phyloP scores from a whole-genome alignment of 75 land plant species.

The Pinus albicaulis region DNA sequence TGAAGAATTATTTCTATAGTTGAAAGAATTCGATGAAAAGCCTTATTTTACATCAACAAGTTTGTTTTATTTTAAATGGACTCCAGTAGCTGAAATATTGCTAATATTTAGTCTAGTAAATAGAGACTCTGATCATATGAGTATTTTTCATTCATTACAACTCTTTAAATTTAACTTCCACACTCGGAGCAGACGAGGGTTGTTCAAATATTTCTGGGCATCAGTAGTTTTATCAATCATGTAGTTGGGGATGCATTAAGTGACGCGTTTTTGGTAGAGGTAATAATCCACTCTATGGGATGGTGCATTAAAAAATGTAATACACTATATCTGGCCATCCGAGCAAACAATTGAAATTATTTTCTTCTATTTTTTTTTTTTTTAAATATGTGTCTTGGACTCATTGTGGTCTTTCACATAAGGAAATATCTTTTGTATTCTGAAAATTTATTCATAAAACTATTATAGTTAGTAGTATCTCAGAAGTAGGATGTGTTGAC shows the following conservation, averaged over 20 bases:
- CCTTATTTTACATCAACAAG: constrained; percentile 28
- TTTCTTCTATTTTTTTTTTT: constrained; percentile 6
- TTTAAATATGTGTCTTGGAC: not conserved
- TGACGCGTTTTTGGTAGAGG: constrained; percentile 87
- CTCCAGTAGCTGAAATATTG: too few species aligned
- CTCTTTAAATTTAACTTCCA: constrained; percentile 11
- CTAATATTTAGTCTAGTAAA: not conserved
- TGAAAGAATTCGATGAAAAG: constrained; percentile 27
- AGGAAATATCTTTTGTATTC: not conserved
- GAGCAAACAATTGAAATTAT: constrained; percentile 87
- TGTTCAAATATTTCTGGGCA: constrained; percentile 60
- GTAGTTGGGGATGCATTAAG: constrained; percentile 98
- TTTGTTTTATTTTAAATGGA: not conserved
- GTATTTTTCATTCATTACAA: not conserved
- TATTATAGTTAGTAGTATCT: not conserved
- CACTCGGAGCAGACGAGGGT: constrained; percentile 59
- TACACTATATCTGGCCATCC: constrained; percentile 82
- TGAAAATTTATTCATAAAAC: not conserved
- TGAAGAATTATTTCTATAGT: constrained; percentile 40
- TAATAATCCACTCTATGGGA: constrained; percentile 55
- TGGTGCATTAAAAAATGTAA: constrained; percentile 85
- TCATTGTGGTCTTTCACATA: not conserved
- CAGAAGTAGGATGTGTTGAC: not conserved
- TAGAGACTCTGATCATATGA: not conserved
- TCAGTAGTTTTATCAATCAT: constrained; percentile 83